These are phyloP conservation scores for Macrocystidia cucumis DNA, from an alignment of 1,284 basidiomycete species.

Conservation along the genomic window DNA sequence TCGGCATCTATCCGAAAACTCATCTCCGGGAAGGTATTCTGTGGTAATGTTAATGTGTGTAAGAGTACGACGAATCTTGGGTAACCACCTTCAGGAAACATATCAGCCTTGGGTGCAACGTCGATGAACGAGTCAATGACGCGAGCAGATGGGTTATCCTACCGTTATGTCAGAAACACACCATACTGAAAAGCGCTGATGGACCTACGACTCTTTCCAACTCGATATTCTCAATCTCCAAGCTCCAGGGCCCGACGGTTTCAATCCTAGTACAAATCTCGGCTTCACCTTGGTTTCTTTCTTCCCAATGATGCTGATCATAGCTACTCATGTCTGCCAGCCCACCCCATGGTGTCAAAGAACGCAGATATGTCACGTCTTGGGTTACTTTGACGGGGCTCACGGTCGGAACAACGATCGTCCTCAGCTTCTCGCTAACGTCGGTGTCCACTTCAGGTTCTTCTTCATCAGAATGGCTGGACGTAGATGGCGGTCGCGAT, in stretches of 20 bases:
- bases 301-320: conserved; percentile 47
- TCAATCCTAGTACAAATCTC: conserved; percentile 41
- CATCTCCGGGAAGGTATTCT: conserved; percentile 62
- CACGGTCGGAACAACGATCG: conserved; percentile 51
- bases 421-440: conserved; percentile 54
- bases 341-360: conserved; percentile 26
- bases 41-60: neutral
- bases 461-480: too few relatives aligned
- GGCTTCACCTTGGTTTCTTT: conserved; percentile 45
- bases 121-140: conserved; percentile 36
- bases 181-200: neutral
- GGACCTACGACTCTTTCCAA: conserved; percentile 42
- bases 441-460: conserved; percentile 20
- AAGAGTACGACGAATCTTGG: neutral
- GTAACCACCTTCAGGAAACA: conserved; percentile 29
- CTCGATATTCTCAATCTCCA: conserved; percentile 43
- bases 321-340: conserved; percentile 50
- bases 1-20: conserved; percentile 48
- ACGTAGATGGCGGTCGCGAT: conserved; percentile 31
- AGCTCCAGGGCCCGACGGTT: conserved; percentile 42
- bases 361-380: conserved; percentile 40
- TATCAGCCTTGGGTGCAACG: conserved; percentile 26
- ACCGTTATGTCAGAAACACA: conserved; percentile 4
- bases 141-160: conserved; percentile 41
- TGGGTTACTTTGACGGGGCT: conserved; percentile 45